These are phyloP conservation scores for Annulohypoxylon stygium DNA, from an alignment of 495 filamentous ascomycete genomes.

Conservation along the genomic window DNA sequence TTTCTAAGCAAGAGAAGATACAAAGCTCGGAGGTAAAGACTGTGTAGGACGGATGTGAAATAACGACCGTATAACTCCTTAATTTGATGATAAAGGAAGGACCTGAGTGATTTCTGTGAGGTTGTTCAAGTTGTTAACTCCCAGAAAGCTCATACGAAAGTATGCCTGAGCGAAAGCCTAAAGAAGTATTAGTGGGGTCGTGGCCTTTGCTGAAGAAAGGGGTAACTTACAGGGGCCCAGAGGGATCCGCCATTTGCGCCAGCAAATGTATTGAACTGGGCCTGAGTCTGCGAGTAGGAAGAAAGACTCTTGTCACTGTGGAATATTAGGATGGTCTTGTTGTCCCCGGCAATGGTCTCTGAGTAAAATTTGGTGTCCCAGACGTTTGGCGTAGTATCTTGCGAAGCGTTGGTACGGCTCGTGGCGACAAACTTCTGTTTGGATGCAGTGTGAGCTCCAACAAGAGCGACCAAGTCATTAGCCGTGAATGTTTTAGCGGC, in stretches of 20 bases:
- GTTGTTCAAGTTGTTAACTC: slow-evolving; percentile 57
- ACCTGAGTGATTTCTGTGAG: slow-evolving; percentile 57
- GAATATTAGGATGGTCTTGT: slow-evolving; percentile 61
- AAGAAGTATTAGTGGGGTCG: neutral
- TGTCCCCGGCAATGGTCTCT: slow-evolving; percentile 54
- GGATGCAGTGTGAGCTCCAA: slow-evolving; percentile 64
- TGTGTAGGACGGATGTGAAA: too few species aligned
- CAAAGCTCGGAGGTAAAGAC: too few species aligned
- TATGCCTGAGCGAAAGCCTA: slow-evolving; percentile 55
- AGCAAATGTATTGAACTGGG: slow-evolving; percentile 50
- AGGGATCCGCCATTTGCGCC: slow-evolving; percentile 45
- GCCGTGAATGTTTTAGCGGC: slow-evolving; percentile 63
- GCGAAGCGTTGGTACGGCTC: slow-evolving; percentile 50
- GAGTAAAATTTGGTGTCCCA: slow-evolving; percentile 62
- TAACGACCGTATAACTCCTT: too few species aligned
- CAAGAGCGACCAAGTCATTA: slow-evolving; percentile 60
- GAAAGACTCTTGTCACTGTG: slow-evolving; percentile 59
- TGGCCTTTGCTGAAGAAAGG: too few species aligned
- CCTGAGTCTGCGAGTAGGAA: slow-evolving; percentile 51
- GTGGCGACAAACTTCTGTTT: slow-evolving; percentile 61
- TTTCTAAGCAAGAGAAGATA: too few species aligned
- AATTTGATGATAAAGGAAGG: slow-evolving; percentile 50
- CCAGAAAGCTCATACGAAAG: slow-evolving; percentile 57
- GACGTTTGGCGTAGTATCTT: slow-evolving; percentile 54
- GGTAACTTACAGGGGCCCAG: slow-evolving; percentile 52